Evolutionary conservation across 177 flowering plant species (phyloP).

Genomic region (Telopea speciosissima): DNA sequence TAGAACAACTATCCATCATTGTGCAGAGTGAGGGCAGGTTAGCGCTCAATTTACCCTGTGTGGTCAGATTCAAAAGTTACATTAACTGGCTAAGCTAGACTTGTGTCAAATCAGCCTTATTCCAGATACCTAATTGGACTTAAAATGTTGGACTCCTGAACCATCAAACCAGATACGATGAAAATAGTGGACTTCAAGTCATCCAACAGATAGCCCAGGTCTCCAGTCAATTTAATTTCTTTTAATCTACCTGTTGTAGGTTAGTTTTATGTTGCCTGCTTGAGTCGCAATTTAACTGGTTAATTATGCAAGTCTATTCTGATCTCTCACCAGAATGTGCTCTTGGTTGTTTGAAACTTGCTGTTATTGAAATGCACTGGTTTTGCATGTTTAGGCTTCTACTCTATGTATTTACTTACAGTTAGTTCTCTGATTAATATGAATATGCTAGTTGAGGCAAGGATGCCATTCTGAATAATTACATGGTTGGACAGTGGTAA

Average conservation of each 20-base stretch:
- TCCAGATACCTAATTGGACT: neutral
- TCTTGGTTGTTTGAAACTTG: neutral
- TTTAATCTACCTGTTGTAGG: neutral
- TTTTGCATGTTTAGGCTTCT: neutral
- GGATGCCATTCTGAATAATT: too few species aligned
- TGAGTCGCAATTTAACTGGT: neutral
- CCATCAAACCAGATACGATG: neutral
- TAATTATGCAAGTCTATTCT: neutral
- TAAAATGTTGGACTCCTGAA: neutral
- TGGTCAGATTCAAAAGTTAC: neutral
- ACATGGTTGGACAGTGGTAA: too few species aligned
- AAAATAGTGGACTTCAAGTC: neutral
- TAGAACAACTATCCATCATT: too few species aligned
- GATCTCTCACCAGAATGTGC: neutral
- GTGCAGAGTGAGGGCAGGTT: neutral
- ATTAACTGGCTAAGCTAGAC: neutral
- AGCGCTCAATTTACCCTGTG: neutral
- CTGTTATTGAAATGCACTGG: neutral
- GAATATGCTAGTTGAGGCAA: neutral
- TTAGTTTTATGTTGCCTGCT: neutral
- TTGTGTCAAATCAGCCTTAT: constrained; percentile 1
- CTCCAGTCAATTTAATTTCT: neutral
- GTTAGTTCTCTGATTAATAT: neutral
- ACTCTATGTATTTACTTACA: neutral
- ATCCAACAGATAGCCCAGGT: neutral